Conservation (phyloP, 2,329 filamentous ascomycete genomes). For the Macrophomina phaseolina region DNA sequence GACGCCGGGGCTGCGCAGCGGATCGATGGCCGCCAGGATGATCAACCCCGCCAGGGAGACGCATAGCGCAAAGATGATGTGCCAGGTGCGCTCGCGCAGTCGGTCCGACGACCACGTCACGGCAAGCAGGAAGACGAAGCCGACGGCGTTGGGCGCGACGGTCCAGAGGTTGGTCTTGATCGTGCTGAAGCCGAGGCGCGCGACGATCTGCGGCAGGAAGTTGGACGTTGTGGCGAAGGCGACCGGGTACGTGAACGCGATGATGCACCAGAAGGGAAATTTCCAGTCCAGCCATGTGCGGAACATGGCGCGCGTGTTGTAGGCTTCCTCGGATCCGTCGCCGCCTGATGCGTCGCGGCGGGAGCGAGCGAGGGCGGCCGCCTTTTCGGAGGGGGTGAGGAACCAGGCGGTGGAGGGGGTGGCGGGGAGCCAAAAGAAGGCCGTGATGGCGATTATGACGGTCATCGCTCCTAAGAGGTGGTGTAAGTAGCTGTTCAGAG, state of each 20-base stretch:
- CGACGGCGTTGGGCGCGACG: constrained; percentile 25
- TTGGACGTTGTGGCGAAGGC: constrained; percentile 54
- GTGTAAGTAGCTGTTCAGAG: not conserved
- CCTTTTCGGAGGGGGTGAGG: constrained; percentile 42
- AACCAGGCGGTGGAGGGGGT: constrained; percentile 46
- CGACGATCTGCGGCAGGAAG: constrained; percentile 51
- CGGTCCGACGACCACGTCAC: constrained; percentile 18
- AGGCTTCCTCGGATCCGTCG: constrained; percentile 39
- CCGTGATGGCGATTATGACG: constrained; percentile 38
- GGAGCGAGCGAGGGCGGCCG: constrained; percentile 51
- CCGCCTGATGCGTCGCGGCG: constrained; percentile 53
- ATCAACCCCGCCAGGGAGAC: constrained; percentile 18
- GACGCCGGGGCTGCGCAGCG: not conserved
- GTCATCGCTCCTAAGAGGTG: constrained; percentile 36
- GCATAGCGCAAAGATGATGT: constrained; percentile 20
- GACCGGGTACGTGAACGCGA: constrained; percentile 56
- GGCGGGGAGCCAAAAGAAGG: constrained; percentile 44
- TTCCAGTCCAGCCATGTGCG: constrained; percentile 50
- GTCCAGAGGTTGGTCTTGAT: constrained; percentile 27
- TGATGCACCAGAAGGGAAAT: constrained; percentile 53
- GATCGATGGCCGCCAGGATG: constrained; percentile 12
- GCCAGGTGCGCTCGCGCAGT: constrained; percentile 23
- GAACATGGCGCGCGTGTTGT: constrained; percentile 51
- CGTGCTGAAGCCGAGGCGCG: constrained; percentile 11
- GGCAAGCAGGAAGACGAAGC: constrained; percentile 15